These are phyloP conservation scores for Trametes elegans DNA, from an alignment of 768 basidiomycete genomes.

Conservation along the genomic window DNA sequence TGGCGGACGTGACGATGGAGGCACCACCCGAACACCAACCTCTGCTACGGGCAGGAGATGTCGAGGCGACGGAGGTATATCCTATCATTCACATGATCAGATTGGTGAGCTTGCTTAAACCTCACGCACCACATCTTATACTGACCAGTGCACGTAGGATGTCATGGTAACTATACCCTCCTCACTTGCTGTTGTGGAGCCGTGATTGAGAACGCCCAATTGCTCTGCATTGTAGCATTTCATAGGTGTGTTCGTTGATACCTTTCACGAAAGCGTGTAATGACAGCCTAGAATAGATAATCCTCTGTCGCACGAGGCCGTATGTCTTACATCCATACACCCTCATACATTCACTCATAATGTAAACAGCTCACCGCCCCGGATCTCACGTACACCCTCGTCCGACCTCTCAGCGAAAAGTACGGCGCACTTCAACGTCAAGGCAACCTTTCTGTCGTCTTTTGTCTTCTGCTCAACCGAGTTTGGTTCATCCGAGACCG, in stretches of 20 bases:
- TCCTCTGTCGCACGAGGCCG: constrained; percentile 78
- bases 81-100: constrained; percentile 81
- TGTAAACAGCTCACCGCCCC: constrained; percentile 68
- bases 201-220: background rate
- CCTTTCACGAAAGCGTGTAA: background rate
- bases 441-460: constrained; percentile 82
- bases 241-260: constrained; percentile 49
- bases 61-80: constrained; percentile 64
- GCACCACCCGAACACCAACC: constrained; percentile 35
- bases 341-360: background rate
- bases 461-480: constrained; percentile 86
- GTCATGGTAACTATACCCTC: constrained; percentile 44
- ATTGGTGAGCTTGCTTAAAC: constrained; percentile 40
- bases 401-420: constrained; percentile 86
- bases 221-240: constrained; percentile 46
- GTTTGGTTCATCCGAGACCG: constrained; percentile 82
- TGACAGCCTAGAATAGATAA: constrained; percentile 55
- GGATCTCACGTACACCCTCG: constrained; percentile 87
- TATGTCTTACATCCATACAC: constrained; percentile 34
- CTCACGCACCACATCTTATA: constrained; percentile 18
- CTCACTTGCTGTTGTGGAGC: background rate
- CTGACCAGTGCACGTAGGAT: constrained; percentile 45
- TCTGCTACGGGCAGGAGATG: constrained; percentile 48
- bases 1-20: constrained; percentile 16
- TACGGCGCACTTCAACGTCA: constrained; percentile 68